Conservation (phyloP, 306 rosid genomes). For the Pachyrhizus erosus region DNA sequence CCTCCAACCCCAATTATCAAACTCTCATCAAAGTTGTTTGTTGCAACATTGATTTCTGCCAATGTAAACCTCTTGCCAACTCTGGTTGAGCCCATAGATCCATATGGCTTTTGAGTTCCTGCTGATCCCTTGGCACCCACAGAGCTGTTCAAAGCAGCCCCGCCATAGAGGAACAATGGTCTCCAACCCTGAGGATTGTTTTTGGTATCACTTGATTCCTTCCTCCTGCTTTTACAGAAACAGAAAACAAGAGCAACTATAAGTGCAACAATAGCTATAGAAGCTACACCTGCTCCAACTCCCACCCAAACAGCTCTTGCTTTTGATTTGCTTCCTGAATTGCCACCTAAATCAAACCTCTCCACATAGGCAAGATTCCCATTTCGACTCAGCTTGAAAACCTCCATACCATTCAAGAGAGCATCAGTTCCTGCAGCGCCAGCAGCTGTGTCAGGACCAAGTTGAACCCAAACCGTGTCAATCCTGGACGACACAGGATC, state of each 20-base stretch:
- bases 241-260: constrained; percentile 51
- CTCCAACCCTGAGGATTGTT: constrained; percentile 69
- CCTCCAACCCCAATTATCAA: constrained; percentile 95
- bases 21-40: constrained; percentile 74
- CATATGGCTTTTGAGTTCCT: constrained; percentile 63
- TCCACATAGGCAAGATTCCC: constrained; percentile 79
- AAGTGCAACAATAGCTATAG: constrained; percentile 55
- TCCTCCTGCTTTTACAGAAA: constrained; percentile 57
- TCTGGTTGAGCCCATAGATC: constrained; percentile 57
- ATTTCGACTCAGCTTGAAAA: constrained; percentile 85
- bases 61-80: constrained; percentile 75
- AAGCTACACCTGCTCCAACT: constrained; percentile 71
- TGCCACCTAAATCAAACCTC: constrained; percentile 47
- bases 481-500: constrained; percentile 65
- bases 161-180: constrained; percentile 67
- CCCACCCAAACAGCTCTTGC: constrained; percentile 71
- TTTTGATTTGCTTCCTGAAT: constrained; percentile 53
- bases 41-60: constrained; percentile 78
- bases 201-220: constrained; percentile 59
- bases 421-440: constrained; percentile 96
- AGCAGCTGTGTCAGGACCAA: constrained; percentile 83
- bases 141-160: constrained; percentile 57
- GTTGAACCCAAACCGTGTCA: constrained; percentile 82
- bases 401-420: constrained; percentile 86
- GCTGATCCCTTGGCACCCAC: constrained; percentile 61